These are phyloP conservation scores for Neurospora terricola DNA, from an alignment of 495 filamentous ascomycete species.

Conservation along the genomic window DNA sequence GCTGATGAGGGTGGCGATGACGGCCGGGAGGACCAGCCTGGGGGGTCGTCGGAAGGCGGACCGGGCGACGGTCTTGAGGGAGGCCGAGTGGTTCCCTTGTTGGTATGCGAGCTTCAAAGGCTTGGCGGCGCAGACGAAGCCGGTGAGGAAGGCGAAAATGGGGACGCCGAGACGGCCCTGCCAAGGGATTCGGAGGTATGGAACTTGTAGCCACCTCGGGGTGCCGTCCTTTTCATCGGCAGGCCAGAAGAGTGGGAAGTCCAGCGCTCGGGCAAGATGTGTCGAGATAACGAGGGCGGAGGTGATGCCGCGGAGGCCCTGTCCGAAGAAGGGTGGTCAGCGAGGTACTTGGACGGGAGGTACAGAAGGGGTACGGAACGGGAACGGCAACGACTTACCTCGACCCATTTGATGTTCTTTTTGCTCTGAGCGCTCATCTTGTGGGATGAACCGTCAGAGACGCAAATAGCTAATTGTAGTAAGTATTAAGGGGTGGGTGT, in stretches of 20 bases:
- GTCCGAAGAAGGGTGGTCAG: neutral
- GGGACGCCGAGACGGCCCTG: slow-evolving; percentile 56
- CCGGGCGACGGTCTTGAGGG: slow-evolving; percentile 46
- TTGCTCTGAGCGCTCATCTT: slow-evolving; percentile 16
- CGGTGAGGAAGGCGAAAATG: slow-evolving; percentile 57
- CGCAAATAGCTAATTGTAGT: neutral
- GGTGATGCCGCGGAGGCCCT: slow-evolving; percentile 57
- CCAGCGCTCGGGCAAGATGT: slow-evolving; percentile 51
- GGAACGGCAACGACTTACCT: slow-evolving; percentile 15
- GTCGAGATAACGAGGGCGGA: slow-evolving; percentile 54
- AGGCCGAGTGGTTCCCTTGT: slow-evolving; percentile 39
- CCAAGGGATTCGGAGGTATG: slow-evolving; percentile 51
- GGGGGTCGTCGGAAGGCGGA: slow-evolving; percentile 55
- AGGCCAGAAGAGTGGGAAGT: slow-evolving; percentile 47
- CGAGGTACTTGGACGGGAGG: neutral
- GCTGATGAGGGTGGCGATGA: slow-evolving; percentile 49
- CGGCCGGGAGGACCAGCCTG: slow-evolving; percentile 49
- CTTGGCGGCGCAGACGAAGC: slow-evolving; percentile 58
- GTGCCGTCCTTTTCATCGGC: slow-evolving; percentile 33
- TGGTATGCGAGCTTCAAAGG: slow-evolving; percentile 48
- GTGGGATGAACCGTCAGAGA: neutral
- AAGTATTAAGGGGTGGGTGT: neutral
- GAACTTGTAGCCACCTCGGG: slow-evolving; percentile 46
- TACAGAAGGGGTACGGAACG: neutral
- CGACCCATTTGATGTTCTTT: slow-evolving; percentile 29